Base-by-base conservation (phyloP, 768 basidiomycete species). In the Zangia roseola region DNA sequence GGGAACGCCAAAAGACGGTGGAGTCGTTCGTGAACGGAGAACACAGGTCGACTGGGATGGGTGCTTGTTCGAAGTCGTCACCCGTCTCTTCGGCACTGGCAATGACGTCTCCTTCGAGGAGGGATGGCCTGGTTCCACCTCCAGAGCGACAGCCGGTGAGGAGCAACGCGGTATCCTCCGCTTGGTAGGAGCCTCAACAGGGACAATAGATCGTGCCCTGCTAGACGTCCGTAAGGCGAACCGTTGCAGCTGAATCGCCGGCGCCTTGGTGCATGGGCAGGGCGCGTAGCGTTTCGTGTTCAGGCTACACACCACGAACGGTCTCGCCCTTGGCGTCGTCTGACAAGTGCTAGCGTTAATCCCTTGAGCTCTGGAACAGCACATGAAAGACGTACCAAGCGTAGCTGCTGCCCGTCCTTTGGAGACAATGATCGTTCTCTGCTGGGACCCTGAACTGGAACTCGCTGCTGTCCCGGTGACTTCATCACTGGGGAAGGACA, bases 241-340 rank as follows among this genome's bases (percentile, higher is more conserved):
- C 6, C 14, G 30, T 6, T 33, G 19, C 14, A 3, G 19, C 36
- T 10, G 31, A 28, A 19, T 17, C 6, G 17, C 3, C 0, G 33
- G 19, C 0, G 41, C 2, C 12, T 26, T 47, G 17, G 16, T 50
- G 5, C 12, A 25, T 9, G 34, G 19, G 2, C 43, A 16, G 13
- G 35, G 26, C 10, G 36, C 37, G 5, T 44, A 38, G 4, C 55
- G 38, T 16, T 50, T 47, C n/a, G 45, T 40, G 20, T 25, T 13
- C 0, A 52, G 1, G 10, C 43, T 40, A 8, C 24, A 16, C 7
- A 59, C 55, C 19, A 57, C 55, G 16, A 61, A 60, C 5, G 50
- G 45, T n/a, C 9, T 54, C 1, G 17, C 14, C 6, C 8, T 33
- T 16, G 28, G 21, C 47, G 23, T 30, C 26, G 10, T 8, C 47